Evolutionary conservation across 805 yeast genomes (phyloP), one percentile per base, ranked within the genome.

Genomic region (Candida sphagnicola): DNA sequence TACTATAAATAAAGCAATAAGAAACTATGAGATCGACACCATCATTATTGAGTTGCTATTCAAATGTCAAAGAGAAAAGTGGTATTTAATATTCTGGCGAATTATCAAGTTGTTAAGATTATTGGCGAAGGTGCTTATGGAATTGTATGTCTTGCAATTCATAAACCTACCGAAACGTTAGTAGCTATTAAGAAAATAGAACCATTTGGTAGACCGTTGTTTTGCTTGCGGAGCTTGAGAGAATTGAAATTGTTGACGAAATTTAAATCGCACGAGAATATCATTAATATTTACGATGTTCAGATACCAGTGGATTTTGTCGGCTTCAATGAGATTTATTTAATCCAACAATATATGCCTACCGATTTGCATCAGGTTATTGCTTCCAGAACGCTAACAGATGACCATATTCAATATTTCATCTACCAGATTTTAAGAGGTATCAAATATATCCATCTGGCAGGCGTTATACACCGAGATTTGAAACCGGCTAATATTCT

Each of bases 101-200:
- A 75, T 46, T 85, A 78, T 53, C 76, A 76, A 43, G 72, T 84
- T 5, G 63, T 67, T 14, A 78, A 76, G 41, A 65, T 82, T 4
- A 63, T 85, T 4, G 95, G 95, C 4, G 86, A 82, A 56, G 95
- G 95, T 1, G 89, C 93, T 0, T 85, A 85, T 48, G 93, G 95
- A 0, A 73, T 83, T 2, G 95, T 85, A 4, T 82, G 85, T 34
- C 71, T 79, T 3, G 93, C 89, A 0, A 56, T 70, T 8, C 87
- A 82, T 48, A 69, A 68, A 42, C 80, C 82, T 10, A 69, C 85
- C 1, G 72, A 75, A 14, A 70, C 75, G 1, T 67, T 69, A 43
- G 93, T 85, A 2, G 95, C 95, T 1, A 84, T 85, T 42, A 85
- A 85, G 57, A 84, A 80, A 54, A 79, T 85, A 5, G 78, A 78